Conservation (phyloP, 805 yeast genomes). For the Cyberlindnera subsufficiens region DNA sequence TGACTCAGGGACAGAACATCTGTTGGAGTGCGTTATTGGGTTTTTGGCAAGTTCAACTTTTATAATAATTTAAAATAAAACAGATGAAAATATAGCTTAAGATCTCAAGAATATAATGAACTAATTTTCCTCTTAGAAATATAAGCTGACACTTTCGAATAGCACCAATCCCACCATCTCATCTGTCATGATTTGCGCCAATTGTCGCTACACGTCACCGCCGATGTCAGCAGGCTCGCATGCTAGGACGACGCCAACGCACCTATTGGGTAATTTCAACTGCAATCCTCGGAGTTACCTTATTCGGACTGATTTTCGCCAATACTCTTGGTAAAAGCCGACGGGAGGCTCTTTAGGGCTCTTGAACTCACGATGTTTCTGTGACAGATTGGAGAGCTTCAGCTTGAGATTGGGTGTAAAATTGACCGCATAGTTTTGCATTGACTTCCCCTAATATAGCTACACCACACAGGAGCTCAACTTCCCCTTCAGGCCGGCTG, state of each 20-base stretch:
- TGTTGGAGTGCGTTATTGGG: not conserved
- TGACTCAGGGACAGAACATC: not conserved
- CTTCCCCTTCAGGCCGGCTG: no score
- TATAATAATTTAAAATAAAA: not conserved
- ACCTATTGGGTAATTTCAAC: no score
- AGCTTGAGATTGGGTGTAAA: no score
- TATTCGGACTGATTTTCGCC: not conserved
- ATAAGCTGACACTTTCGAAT: not conserved
- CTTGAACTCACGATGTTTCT: no score
- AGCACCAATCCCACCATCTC: not conserved
- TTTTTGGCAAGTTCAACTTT: no score
- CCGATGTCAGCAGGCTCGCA: not conserved
- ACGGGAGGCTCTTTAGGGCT: no score
- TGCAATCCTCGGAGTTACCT: not conserved
- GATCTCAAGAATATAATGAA: not conserved
- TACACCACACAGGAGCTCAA: no score
- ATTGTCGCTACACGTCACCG: not conserved
- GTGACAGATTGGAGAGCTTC: no score
- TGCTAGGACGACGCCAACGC: not conserved
- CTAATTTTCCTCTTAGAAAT: not conserved
- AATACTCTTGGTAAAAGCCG: not conserved
- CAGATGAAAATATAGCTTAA: not conserved
- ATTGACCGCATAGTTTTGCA: no score
- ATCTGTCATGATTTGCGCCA: not conserved
- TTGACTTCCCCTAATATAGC: no score